Conservation (phyloP, 176 grass and related monocot genomes). For the barley (Hordeum vulgare) region DNA sequence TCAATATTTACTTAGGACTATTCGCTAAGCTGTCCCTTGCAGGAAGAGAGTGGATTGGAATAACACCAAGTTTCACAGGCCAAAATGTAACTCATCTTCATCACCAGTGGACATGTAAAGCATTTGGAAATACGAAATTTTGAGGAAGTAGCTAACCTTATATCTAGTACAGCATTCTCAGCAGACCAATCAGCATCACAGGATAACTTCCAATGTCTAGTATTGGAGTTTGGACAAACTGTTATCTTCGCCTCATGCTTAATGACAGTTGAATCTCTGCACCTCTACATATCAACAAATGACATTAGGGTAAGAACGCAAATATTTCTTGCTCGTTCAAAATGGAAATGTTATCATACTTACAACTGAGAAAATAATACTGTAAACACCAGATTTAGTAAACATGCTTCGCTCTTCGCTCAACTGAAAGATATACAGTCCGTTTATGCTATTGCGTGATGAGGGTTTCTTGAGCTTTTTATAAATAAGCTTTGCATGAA, state of each 20-base stretch:
- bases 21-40: background rate
- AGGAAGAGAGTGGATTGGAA: background rate
- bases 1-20: background rate
- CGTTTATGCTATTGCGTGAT: slow-evolving; percentile 15
- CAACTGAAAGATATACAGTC: slow-evolving; percentile 30
- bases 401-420: slow-evolving; percentile 5
- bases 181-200: background rate
- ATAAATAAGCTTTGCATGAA: background rate
- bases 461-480: slow-evolving; percentile 18
- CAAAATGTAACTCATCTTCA: background rate
- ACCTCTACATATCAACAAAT: slow-evolving; percentile 8
- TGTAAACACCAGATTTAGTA: slow-evolving; percentile 29
- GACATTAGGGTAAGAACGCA: background rate
- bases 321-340: background rate
- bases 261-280: slow-evolving; percentile 16
- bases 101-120: background rate
- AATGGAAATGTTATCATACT: slow-evolving; percentile 3
- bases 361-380: slow-evolving; percentile 42
- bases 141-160: slow-evolving; percentile 14
- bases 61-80: background rate
- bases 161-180: slow-evolving; percentile 1
- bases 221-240: slow-evolving; percentile 23
- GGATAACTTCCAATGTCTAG: slow-evolving; percentile 23
- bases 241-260: slow-evolving; percentile 5
- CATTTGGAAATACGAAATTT: background rate